Conservation (phyloP, 2,329 filamentous ascomycete genomes). For the Thielaviopsis euricoi region DNA sequence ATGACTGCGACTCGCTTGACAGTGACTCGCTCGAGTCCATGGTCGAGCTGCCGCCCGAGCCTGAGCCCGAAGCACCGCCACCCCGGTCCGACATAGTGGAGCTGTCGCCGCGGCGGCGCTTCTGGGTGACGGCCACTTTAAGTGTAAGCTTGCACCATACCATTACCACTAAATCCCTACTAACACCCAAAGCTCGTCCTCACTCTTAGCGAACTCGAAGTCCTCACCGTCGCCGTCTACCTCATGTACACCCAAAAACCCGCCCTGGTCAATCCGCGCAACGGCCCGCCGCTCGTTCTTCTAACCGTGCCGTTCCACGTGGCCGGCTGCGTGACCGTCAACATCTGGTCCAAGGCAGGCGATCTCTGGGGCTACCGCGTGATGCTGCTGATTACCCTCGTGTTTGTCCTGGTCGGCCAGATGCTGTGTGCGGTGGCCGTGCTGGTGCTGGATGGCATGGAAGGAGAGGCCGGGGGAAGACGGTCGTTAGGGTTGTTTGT, state of each 20-base stretch:
- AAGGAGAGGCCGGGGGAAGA: too few species aligned
- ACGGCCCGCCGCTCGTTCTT: background rate
- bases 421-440: background rate
- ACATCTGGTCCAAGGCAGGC: background rate
- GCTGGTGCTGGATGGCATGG: too few species aligned
- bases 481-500: background rate
- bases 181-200: conserved; percentile 1
- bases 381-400: conserved; percentile 2
- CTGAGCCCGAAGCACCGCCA: background rate
- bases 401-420: background rate
- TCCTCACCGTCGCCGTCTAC: background rate
- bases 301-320: background rate
- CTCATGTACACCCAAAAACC: background rate
- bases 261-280: background rate
- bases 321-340: background rate
- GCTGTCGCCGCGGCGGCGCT: background rate
- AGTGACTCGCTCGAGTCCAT: background rate
- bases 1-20: background rate
- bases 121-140: background rate
- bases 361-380: conserved; percentile 6
- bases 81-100: background rate
- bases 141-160: background rate
- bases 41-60: background rate
- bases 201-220: background rate
- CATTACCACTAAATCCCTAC: too few species aligned